Evolutionary conservation across 2,329 filamentous ascomycete genomes (phyloP).

Genomic region (Cercospora sp.): DNA sequence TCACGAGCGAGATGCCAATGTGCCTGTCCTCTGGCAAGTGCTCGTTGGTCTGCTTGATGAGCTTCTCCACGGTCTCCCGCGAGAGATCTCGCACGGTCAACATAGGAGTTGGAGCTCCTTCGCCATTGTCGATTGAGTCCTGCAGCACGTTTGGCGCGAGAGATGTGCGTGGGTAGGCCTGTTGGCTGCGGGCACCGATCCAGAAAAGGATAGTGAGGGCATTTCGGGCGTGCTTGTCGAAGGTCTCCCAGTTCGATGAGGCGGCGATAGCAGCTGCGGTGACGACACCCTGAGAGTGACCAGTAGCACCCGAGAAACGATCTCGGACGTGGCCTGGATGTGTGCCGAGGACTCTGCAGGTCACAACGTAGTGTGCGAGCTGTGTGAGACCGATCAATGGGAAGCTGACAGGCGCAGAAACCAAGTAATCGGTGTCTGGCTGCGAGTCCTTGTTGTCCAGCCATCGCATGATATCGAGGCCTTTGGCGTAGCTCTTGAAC

Average conservation of each 20-base stretch:
- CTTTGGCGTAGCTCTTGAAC: constrained; percentile 95
- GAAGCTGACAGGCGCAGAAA: constrained; percentile 92
- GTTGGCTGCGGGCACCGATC: constrained; percentile 96
- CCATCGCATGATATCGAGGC: constrained; percentile 93
- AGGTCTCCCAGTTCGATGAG: constrained; percentile 90
- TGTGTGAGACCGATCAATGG: constrained; percentile 95
- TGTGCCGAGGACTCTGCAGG: constrained; percentile 85
- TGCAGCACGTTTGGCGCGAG: constrained; percentile 86
- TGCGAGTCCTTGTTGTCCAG: constrained; percentile 84
- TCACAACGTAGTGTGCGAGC: constrained; percentile 91
- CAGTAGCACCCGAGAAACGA: constrained; percentile 81
- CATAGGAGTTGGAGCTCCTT: constrained; percentile 96
- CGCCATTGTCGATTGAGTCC: constrained; percentile 90
- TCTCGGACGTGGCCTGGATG: constrained; percentile 86
- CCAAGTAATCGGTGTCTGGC: constrained; percentile 89
- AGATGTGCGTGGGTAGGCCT: constrained; percentile 93
- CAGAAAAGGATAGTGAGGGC: constrained; percentile 94
- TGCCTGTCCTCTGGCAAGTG: constrained; percentile 91
- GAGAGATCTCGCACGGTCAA: constrained; percentile 93
- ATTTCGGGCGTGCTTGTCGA: constrained; percentile 73
- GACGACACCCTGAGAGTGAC: constrained; percentile 95
- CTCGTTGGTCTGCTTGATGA: constrained; percentile 95
- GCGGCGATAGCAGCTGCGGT: constrained; percentile 90
- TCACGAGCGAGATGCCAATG: constrained; percentile 91
- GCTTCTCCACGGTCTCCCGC: constrained; percentile 84